phyloP scores from a whole-genome alignment of 129 eudicot genomes.

The Saposhnikovia divaricata region DNA sequence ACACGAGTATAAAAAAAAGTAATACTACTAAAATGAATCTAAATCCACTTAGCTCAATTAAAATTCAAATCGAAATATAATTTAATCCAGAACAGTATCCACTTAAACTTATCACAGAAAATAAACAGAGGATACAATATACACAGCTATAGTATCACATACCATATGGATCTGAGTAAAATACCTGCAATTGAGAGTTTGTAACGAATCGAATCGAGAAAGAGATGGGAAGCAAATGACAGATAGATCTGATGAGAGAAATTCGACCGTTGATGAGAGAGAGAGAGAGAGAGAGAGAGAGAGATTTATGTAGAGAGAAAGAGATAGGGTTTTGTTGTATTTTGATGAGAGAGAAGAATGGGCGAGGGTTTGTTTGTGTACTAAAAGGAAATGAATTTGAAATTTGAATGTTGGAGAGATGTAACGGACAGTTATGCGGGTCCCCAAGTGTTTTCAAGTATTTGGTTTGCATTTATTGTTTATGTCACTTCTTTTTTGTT shows the following conservation, averaged over 20 bases:
- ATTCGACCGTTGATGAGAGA: slow-evolving; percentile 3
- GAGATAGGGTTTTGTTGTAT: slow-evolving; percentile 1
- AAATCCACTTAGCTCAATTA: neutral
- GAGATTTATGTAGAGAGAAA: neutral
- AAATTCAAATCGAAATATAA: neutral
- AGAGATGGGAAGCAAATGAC: neutral
- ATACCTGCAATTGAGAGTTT: neutral
- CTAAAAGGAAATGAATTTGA: neutral
- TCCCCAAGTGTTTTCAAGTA: neutral
- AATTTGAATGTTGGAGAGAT: neutral
- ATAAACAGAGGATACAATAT: neutral
- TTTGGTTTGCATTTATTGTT: neutral
- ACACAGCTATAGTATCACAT: neutral
- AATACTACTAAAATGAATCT: neutral
- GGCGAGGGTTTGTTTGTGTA: neutral
- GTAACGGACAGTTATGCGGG: slow-evolving; percentile 1
- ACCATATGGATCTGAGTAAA: neutral
- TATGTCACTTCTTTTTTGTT: neutral
- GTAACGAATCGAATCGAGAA: neutral
- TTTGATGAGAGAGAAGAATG: neutral
- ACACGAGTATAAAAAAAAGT: neutral
- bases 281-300: neutral
- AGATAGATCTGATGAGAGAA: neutral
- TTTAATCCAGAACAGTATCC: neutral
- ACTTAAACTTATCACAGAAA: neutral